These are phyloP conservation scores for Mimosa pudica DNA, from an alignment of 306 rosid species.

Conservation along the genomic window DNA sequence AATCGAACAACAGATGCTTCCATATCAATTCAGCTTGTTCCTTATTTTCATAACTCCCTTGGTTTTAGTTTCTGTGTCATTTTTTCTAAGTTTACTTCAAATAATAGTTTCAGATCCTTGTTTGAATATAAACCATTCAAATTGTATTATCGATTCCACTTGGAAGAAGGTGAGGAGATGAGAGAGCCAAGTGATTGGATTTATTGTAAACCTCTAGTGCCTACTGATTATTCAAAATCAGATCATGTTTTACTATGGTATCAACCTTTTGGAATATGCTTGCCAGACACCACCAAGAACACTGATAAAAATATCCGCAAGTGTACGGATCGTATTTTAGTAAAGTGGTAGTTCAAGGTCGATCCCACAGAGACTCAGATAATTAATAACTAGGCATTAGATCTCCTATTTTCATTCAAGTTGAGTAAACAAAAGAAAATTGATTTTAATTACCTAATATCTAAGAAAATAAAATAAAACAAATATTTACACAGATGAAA, in stretches of 20 bases:
- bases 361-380: no score
- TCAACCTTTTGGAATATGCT: background rate
- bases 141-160: background rate
- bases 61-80: background rate
- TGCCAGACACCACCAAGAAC: background rate
- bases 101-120: background rate
- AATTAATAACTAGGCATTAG: no score
- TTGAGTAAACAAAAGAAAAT: no score
- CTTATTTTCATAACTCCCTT: background rate
- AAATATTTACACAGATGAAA: no score
- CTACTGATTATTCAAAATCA: background rate
- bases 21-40: background rate
- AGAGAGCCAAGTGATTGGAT: background rate
- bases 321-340: no score
- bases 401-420: no score
- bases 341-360: no score
- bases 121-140: background rate
- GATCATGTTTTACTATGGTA: constrained; percentile 1
- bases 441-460: no score
- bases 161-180: background rate
- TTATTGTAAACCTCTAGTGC: background rate
- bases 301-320: no score
- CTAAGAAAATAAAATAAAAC: no score
- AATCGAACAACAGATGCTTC: background rate
- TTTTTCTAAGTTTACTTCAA: background rate